Percentiles rank a stretch among this genome's conserved stretches.
Conservation (phyloP, 768 basidiomycete species). For the Mrakia frigida region DNA sequence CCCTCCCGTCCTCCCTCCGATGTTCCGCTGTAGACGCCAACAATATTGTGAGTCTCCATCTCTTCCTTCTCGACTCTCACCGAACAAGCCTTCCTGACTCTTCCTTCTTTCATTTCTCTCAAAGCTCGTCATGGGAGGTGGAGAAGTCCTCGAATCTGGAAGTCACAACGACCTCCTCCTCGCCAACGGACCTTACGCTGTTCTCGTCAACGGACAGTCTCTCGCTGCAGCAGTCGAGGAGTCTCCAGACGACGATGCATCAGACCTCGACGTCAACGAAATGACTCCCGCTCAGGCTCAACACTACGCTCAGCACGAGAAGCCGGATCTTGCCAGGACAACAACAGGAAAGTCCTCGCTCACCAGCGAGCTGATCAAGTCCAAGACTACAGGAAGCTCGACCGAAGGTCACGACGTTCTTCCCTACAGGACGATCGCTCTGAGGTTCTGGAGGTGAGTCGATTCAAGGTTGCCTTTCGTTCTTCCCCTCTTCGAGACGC, state of each 20-base stretch:
- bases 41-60: constrained; percentile 39
- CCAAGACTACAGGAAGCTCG: constrained; percentile 19
- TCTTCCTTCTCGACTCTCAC: too few species aligned
- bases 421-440: background rate
- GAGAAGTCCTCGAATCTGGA: constrained; percentile 71
- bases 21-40: too few species aligned
- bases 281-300: constrained; percentile 1
- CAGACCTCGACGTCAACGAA: constrained; percentile 21
- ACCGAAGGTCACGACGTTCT: background rate
- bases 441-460: background rate
- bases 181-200: constrained; percentile 41
- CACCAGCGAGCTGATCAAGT: constrained; percentile 39
- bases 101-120: constrained; percentile 38
- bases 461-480: background rate
- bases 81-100: too few species aligned
- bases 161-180: constrained; percentile 66
- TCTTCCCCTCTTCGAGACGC: too few species aligned
- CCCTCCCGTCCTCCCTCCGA: too few species aligned
- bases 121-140: constrained; percentile 84
- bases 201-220: constrained; percentile 42
- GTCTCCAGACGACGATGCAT: background rate
- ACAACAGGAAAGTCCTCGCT: constrained; percentile 35
- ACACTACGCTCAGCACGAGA: constrained; percentile 33
- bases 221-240: constrained; percentile 34
- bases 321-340: constrained; percentile 37